phyloP scores from a whole-genome alignment of 805 yeast species.

The Tetrapisispora namnaoensis region DNA sequence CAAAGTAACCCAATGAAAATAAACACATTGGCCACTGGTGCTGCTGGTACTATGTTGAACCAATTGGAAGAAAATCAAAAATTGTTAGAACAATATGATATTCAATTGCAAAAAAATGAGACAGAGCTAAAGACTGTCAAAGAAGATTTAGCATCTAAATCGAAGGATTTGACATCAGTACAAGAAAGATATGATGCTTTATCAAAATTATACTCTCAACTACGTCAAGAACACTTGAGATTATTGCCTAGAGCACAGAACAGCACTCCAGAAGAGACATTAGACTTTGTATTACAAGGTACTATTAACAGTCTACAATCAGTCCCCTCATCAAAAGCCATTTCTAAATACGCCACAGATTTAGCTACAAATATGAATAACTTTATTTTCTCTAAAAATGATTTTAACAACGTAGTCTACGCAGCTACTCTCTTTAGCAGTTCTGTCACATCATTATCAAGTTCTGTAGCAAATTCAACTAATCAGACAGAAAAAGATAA shows the following conservation, averaged over 20 bases:
- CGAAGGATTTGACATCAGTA: constrained; percentile 55
- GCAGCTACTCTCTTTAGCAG: constrained; percentile 32
- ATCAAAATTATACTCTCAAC: constrained; percentile 81
- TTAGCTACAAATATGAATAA: constrained; percentile 71
- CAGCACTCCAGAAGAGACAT: constrained; percentile 32
- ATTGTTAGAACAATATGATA: constrained; percentile 78
- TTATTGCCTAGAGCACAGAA: constrained; percentile 44
- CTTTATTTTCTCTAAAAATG: constrained; percentile 17
- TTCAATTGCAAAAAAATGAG: constrained; percentile 73
- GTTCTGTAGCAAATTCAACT: not conserved
- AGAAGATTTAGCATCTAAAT: constrained; percentile 64
- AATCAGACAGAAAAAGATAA: not conserved
- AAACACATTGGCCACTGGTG: not conserved
- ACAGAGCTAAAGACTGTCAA: constrained; percentile 53
- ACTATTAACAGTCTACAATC: constrained; percentile 70
- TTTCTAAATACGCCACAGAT: constrained; percentile 63
- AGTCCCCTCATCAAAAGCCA: constrained; percentile 59
- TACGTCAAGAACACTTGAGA: constrained; percentile 84
- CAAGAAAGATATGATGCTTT: constrained; percentile 83
- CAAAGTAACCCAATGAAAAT: not conserved
- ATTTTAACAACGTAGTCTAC: constrained; percentile 35
- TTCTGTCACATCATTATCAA: constrained; percentile 32
- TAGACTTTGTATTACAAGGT: constrained; percentile 61
- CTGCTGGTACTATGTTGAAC: not conserved
- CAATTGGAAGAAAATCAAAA: constrained; percentile 47